phyloP scores from a whole-genome alignment of 768 basidiomycete genomes.

The Mycena floridula region DNA sequence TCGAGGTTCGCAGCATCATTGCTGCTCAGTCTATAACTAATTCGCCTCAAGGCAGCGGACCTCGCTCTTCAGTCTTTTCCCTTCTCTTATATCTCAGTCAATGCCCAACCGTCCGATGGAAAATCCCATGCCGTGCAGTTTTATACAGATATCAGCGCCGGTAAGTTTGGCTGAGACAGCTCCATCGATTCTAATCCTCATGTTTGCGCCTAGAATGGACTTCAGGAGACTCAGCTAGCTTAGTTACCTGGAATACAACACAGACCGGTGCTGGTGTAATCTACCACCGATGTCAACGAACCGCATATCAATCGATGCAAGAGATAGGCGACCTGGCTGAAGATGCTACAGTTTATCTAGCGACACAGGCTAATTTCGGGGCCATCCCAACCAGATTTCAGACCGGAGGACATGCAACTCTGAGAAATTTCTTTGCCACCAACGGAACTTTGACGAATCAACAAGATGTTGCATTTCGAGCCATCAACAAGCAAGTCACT shows the following conservation, averaged over 20 bases:
- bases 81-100: slow-evolving; percentile 38
- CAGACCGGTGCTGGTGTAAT: slow-evolving; percentile 13
- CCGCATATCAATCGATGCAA: slow-evolving; percentile 21
- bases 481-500: neutral
- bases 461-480: neutral
- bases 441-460: slow-evolving; percentile 1
- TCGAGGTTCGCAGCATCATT: slow-evolving; percentile 35
- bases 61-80: slow-evolving; percentile 49
- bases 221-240: slow-evolving; percentile 21
- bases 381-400: slow-evolving; percentile 2
- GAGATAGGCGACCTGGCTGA: slow-evolving; percentile 36
- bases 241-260: slow-evolving; percentile 39
- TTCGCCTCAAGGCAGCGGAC: slow-evolving; percentile 32
- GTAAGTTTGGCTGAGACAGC: slow-evolving; percentile 1
- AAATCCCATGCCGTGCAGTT: slow-evolving; percentile 33
- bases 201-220: slow-evolving; percentile 24
- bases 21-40: neutral
- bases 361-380: slow-evolving; percentile 17
- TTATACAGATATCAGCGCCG: slow-evolving; percentile 40
- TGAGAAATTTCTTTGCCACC: slow-evolving; percentile 1
- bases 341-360: slow-evolving; percentile 42
- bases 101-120: slow-evolving; percentile 31
- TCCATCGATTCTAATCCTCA: neutral
- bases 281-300: slow-evolving; percentile 33
- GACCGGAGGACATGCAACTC: neutral